Conservation (phyloP, 1,284 basidiomycete species). For the Neolentinus lepideus region DNA sequence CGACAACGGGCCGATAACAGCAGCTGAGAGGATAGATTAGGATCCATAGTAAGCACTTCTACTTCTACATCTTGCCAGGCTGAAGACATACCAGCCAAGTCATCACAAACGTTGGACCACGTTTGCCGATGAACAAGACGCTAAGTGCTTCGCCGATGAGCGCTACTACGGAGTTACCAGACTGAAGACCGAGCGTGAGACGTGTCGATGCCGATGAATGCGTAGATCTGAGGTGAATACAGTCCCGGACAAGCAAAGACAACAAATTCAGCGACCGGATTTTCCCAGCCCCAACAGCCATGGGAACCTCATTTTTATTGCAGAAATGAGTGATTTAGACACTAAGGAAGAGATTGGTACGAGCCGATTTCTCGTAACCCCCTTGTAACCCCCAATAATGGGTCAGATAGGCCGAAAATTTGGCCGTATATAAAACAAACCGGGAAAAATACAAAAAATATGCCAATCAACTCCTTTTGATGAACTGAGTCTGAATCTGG, state of each 20-base stretch:
- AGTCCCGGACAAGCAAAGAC: background rate
- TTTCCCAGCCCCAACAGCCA: no score
- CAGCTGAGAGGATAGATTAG: slow-evolving; percentile 47
- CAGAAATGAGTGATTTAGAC: no score
- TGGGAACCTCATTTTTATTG: no score
- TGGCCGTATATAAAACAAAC: no score
- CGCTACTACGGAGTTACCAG: slow-evolving; percentile 54
- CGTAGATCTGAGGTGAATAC: slow-evolving; percentile 25
- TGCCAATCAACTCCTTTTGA: background rate
- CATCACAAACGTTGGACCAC: slow-evolving; percentile 21
- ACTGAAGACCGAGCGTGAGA: slow-evolving; percentile 45
- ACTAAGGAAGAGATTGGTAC: no score
- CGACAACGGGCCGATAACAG: background rate
- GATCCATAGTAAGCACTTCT: slow-evolving; percentile 23
- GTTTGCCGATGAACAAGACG: slow-evolving; percentile 50
- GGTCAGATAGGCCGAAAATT: no score
- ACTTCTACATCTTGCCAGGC: background rate
- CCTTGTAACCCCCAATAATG: no score
- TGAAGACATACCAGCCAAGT: slow-evolving; percentile 21
- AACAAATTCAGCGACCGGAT: no score
- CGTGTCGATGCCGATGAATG: slow-evolving; percentile 35
- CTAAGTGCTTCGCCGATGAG: slow-evolving; percentile 50
- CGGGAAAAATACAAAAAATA: no score
- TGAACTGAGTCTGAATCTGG: slow-evolving; percentile 22
- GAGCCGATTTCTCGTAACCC: no score